Conservation (phyloP, 2,329 filamentous ascomycete genomes). For the Hymenotorrendiella dingleyae region DNA sequence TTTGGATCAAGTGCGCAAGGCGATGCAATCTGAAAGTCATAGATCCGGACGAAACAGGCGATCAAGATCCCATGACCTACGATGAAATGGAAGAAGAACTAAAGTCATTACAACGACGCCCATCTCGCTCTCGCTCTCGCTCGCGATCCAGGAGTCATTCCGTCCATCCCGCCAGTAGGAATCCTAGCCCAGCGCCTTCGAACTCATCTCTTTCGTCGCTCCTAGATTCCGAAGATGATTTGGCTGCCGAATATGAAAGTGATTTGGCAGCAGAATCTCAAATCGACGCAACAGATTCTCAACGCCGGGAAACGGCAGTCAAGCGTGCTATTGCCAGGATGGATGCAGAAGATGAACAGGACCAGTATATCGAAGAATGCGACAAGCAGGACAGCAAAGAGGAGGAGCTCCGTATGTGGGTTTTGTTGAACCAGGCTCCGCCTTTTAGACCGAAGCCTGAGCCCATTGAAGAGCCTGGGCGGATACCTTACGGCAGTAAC, state of each 20-base stretch:
- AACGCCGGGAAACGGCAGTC: background rate
- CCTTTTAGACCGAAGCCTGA: conserved; percentile 22
- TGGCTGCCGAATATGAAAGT: background rate
- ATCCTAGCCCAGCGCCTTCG: background rate
- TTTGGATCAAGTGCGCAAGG: conserved; percentile 46
- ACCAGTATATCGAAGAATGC: conserved; percentile 22
- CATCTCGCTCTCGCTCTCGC: conserved; percentile 7
- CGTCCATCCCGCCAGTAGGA: background rate
- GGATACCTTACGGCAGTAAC: conserved; percentile 5
- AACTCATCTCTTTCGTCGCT: background rate
- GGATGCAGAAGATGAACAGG: conserved; percentile 16
- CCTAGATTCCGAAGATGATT: conserved; percentile 1
- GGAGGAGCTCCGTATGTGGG: conserved; percentile 28
- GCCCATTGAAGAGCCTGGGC: conserved; percentile 2
- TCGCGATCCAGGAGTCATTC: conserved; percentile 13
- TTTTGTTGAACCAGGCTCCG: conserved; percentile 22
- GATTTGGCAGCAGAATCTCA: background rate
- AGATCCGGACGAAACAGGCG: conserved; percentile 23
- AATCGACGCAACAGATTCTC: background rate
- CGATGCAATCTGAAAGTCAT: conserved; percentile 47
- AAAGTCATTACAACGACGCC: background rate
- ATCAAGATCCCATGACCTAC: conserved; percentile 15
- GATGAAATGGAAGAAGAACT: conserved; percentile 5
- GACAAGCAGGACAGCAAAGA: conserved; percentile 21
- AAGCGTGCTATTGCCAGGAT: background rate